Evolutionary conservation across 106 monocot genomes (phyloP), one percentile per base, ranked within the genome.

Genomic region (Dendrobium catenatum): DNA sequence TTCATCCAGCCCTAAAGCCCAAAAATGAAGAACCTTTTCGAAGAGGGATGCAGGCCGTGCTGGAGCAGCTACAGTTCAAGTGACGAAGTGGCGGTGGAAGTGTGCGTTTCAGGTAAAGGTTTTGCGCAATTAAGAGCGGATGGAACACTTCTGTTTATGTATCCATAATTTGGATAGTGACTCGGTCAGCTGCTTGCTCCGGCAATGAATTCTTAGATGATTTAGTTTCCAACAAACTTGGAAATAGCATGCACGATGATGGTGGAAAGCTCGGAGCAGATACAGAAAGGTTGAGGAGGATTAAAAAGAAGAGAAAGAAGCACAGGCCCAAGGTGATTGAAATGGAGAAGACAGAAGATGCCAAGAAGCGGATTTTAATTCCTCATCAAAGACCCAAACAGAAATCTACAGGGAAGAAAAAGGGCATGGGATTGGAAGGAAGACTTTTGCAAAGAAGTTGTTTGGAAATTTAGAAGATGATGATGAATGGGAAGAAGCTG

Each of bases 261-360:
- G 13, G 13, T 33, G 70, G 70, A 16, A 70, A 70, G 22, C 22
- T 66, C 24, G 64, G 26, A 26, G 64, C 24, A 66, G 6, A 24
- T 26, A 9, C 64, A 66, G 24, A 24, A 33, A 46, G 49, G 43
- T 33, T 37, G 0, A 33, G 37, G 70, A 70, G 37, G 0, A 70
- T 37, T 4, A 70, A 37, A 70, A 5, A 0, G 29, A 70, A 70
- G 37, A 70, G 70, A 70, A 70, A 70, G 70, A 70, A 70, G 70
- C 70, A 70, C 16, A 70, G 70, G 37, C 17, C 16, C 9, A 70
- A 70, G 70, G 70, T 70, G 29, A 16, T 37, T 70, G 70, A 70
- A 70, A 88, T 89, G 81, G 88, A 78, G n/a, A 89, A 84, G 72
- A 74, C 80, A 18, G 26, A 68, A 90, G 77, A 61, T 82, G 42